Evolutionary conservation across 2,329 filamentous ascomycete genomes (phyloP), one percentile per base, ranked within the genome.

Genomic region (Colletotrichum lini): DNA sequence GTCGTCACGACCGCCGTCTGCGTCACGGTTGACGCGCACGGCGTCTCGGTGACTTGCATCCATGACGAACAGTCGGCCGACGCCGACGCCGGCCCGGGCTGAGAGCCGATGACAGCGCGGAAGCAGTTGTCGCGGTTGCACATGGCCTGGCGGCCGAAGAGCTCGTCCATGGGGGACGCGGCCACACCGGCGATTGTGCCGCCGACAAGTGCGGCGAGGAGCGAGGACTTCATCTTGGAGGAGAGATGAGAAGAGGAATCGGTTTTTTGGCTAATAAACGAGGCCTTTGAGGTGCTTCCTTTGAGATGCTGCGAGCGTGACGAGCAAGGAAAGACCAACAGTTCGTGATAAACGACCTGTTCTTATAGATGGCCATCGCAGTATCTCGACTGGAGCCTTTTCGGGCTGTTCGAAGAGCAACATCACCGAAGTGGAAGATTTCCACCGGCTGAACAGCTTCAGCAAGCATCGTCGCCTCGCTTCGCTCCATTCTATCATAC

Each of bases 111-210:
- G n/a, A 67, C 12, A 9, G 65, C 65, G 26, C 65, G 57, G 57
- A 67, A 38, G 26, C 65, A 67, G 57, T 67, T 67, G 40, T 67
- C 65, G 58, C 65, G 65, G 65, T 38, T 23, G 45, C 64, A 66
- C 9, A 18, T 26, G 26, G 64, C 64, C 35, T 66, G 64, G 10
- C 64, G 64, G 18, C 54, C 56, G 18, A 62, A 57, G 4, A 67
- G 57, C 26, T 67, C 57, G 65, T 62, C 65, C 38, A 61, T 52
- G 2, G 65, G 65, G 26, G 65, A 62, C 47, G 65, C 65, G 57
- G 45, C 57, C 26, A 53, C 65, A 47, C 44, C 47, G 10, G 10
- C 65, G 10, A 61, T 45, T 26, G 50, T 67, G 38, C 57, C 47
- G 38, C 57, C n/a, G 26, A 54, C 38, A 5, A 67, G 47, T 1